Evolutionary conservation across 164 flowering plant species (phyloP).

Genomic region (Hamamelis virginiana): DNA sequence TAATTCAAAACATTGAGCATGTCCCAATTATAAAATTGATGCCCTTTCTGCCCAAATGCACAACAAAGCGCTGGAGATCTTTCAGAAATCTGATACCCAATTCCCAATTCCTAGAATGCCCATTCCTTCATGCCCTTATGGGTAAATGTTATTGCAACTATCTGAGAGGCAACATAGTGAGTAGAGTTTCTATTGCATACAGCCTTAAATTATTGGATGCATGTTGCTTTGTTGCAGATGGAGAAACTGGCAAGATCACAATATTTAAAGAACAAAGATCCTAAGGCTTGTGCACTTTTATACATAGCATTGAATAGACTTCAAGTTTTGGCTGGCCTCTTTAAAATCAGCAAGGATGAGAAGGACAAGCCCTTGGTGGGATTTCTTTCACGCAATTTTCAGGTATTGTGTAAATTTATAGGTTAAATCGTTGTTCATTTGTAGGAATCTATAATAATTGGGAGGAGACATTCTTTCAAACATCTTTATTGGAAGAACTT

Average conservation of each 20-base stretch:
- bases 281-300: conserved; percentile 89
- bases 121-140: too few relatives aligned
- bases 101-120: too few relatives aligned
- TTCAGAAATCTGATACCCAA: too few relatives aligned
- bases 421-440: not conserved
- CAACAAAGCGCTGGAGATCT: too few relatives aligned
- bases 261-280: conserved; percentile 83
- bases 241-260: conserved; percentile 91
- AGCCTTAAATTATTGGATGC: not conserved
- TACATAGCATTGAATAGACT: conserved; percentile 86
- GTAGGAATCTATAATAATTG: not conserved
- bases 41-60: too few relatives aligned
- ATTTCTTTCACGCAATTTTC: conserved; percentile 92
- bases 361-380: conserved; percentile 93
- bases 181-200: not conserved
- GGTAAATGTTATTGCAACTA: not conserved
- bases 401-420: conserved; percentile 47
- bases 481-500: not conserved
- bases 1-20: too few relatives aligned
- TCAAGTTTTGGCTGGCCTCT: conserved; percentile 93
- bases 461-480: not conserved
- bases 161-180: not conserved
- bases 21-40: too few relatives aligned
- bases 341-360: conserved; percentile 91
- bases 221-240: conserved; percentile 53